Evolutionary conservation across 2,329 filamentous ascomycete species (phyloP).

Genomic region (Sporothrix inflata): DNA sequence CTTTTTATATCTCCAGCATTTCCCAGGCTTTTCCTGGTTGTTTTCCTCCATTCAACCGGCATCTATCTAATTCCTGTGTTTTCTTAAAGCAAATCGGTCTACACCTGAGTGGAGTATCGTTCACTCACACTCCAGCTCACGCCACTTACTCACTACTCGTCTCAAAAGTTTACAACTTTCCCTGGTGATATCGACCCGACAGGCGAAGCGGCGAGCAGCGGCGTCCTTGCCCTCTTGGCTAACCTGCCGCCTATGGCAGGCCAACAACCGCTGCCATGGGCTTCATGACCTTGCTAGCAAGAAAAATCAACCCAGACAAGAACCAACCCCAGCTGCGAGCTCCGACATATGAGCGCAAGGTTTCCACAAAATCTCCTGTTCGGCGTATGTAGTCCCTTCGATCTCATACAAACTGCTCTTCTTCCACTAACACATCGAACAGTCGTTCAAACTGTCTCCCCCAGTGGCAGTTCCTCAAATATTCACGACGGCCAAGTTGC

Average conservation of each 20-base stretch:
- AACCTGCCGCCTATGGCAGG: constrained; percentile 33
- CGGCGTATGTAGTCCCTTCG: constrained; percentile 34
- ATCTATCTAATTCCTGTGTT: neutral
- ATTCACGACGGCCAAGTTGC: neutral
- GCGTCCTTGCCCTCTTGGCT: neutral
- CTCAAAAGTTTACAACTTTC: neutral
- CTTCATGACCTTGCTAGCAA: constrained; percentile 40
- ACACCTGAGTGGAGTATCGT: neutral
- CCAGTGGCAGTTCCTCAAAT: neutral
- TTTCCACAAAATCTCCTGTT: constrained; percentile 33
- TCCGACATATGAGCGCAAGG: constrained; percentile 35
- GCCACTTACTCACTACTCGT: neutral
- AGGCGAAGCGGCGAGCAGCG: neutral
- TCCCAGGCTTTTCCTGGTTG: neutral
- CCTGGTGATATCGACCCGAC: neutral
- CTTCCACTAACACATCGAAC: neutral
- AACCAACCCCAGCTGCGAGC: constrained; percentile 31
- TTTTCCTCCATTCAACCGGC: neutral
- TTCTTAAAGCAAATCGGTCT: neutral
- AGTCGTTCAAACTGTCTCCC: constrained; percentile 26
- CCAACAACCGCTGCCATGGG: constrained; percentile 38
- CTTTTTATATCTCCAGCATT: neutral
- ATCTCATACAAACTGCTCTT: neutral
- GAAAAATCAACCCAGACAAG: constrained; percentile 35
- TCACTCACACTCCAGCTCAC: neutral